Percentiles rank a stretch among this genome's conserved stretches.
phyloP scores from a whole-genome alignment of 495 filamentous ascomycete species.

The Daldinia caldariorum region DNA sequence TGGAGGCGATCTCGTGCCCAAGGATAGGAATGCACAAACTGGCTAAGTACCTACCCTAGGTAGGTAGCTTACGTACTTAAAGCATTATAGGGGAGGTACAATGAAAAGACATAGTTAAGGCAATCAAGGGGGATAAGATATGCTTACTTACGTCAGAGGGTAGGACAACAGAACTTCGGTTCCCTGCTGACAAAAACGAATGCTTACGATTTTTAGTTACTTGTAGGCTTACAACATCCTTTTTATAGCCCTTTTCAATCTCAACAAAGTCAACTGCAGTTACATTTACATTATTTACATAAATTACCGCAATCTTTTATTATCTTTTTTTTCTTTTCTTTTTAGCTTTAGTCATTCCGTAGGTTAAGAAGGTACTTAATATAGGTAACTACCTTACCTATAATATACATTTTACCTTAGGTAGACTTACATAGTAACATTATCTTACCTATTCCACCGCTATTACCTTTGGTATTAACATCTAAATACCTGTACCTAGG shows the following conservation, averaged over 20 bases:
- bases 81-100: background rate
- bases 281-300: conserved; percentile 20
- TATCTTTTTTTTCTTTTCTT: background rate
- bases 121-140: background rate
- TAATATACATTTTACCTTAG: too few relatives aligned
- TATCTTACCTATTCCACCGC: too few relatives aligned
- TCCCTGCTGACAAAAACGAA: conserved; percentile 34
- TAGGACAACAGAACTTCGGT: conserved; percentile 33
- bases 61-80: background rate
- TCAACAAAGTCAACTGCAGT: conserved; percentile 33
- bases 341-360: conserved; percentile 7
- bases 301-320: conserved; percentile 36
- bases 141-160: conserved; percentile 40
- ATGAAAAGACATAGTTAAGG: conserved; percentile 4
- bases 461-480: too few relatives aligned
- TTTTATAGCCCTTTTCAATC: conserved; percentile 19
- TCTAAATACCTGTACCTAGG: background rate
- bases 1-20: too few relatives aligned
- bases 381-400: too few relatives aligned
- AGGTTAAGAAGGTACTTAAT: background rate
- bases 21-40: background rate
- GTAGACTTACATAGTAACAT: too few relatives aligned
- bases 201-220: background rate
- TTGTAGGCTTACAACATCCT: background rate
- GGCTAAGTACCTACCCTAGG: background rate